Percentiles rank a stretch among this genome's conserved stretches.
These are phyloP conservation scores for Magnusiomyces clavatus DNA, from an alignment of 1,139 yeast species.

Conservation along the genomic window DNA sequence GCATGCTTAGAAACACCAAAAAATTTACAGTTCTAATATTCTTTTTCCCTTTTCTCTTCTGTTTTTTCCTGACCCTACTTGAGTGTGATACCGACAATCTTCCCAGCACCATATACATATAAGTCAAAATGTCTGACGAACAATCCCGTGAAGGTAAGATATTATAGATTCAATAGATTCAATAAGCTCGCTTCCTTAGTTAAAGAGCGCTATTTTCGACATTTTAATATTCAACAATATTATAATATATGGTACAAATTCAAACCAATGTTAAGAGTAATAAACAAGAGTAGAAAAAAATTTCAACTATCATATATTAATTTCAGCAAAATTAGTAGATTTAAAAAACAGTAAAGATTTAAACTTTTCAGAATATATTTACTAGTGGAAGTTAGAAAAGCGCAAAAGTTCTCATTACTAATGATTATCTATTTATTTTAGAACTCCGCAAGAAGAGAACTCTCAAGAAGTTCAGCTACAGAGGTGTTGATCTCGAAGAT, in stretches of 20 bases:
- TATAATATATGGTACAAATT: background rate
- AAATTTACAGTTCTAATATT: no score
- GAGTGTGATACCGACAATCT: slow-evolving; percentile 4
- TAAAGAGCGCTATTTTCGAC: background rate
- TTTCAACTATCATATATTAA: no score
- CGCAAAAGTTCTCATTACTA: background rate
- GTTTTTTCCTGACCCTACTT: background rate
- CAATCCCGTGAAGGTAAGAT: slow-evolving; percentile 5
- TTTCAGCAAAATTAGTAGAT: no score
- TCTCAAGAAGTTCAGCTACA: slow-evolving; percentile 97
- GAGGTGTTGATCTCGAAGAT: slow-evolving; percentile 96
- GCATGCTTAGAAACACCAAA: no score
- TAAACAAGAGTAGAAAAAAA: no score
- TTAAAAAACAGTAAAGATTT: no score
- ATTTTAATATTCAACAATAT: background rate
- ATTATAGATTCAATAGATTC: background rate
- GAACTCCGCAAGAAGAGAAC: slow-evolving; percentile 60
- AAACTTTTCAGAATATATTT: no score
- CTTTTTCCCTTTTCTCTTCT: background rate
- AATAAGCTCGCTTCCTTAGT: background rate
- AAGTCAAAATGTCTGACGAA: slow-evolving; percentile 5
- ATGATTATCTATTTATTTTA: slow-evolving; percentile 11
- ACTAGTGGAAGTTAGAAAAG: no score
- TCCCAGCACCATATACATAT: slow-evolving; percentile 1
- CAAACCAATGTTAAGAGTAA: no score